Evolutionary conservation across 2,329 filamentous ascomycete genomes (phyloP), one percentile per base, ranked within the genome.

Genomic region (Colletotrichum cuscutae): DNA sequence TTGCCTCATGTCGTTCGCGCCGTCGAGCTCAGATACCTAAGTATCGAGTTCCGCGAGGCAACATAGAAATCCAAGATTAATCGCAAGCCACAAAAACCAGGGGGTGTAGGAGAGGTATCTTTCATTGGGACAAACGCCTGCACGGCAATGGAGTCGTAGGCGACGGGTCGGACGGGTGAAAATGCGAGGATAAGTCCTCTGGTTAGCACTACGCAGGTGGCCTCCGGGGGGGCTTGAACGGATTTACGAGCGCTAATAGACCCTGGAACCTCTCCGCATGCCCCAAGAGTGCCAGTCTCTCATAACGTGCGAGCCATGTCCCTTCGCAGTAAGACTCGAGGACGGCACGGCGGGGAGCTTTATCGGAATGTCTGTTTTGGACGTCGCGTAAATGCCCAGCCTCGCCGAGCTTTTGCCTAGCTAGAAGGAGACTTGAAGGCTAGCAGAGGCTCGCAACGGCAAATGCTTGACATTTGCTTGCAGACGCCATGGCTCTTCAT

Each of bases 71-170:
- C 9, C 24, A 24, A 7, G 35, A 32, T 46, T n/a, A 54, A 53
- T 30, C 26, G 19, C 52, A 26, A 24, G 42, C 61, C 53, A 56
- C 67, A 32, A 1, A 28, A 19, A 24, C 30, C 8, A 46, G 53
- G 59, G 22, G 65, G 69, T 63, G 59, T 59, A 24, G 35, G 65
- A 42, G 11, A 30, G 46, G 30, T 4, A 32, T 9, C 35, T 15
- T 12, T 19, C 49, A 65, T 70, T 60, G 60, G 70, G 66, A 70
- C 56, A 60, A 70, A 72, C 70, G 66, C 46, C 66, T 70, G 66
- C 60, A 70, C 46, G 15, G 28, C n/a, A 60, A 72, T 70, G 60
- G 70, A 65, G 66, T 54, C 54, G 66, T 46, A 35, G 46, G 30
- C 24, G 28, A 54, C 65, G 37, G 59, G 60, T 67, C 24, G 65